Evolutionary conservation across 129 eudicot genomes (phyloP), one percentile per base, ranked within the genome.

Genomic region (Flaveria sonorensis): DNA sequence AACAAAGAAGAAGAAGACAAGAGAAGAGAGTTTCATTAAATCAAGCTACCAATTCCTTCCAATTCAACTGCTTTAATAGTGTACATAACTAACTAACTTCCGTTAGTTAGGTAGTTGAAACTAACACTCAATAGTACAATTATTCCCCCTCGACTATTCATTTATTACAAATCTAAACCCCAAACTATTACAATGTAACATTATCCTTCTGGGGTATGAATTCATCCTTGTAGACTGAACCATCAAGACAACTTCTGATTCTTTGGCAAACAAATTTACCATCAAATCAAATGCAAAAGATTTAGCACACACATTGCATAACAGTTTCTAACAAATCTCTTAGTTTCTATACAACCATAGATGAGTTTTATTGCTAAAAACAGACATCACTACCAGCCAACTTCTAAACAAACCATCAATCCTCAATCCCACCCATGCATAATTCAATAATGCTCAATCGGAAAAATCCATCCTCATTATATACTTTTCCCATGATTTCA

Each of bases 401-500:
- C 39, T 10, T 23, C 66, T 12, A 60, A 23, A 23, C 66, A 36
- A 13, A n/a, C n/a, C n/a, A n/a, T 60, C 14, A 9, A 15, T 20
- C 12, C 11, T 55, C 0, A 18, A 7, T 1, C 24, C n/a, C 62
- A 19, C 62, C 26, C 62, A 24, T 18, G 3, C 26, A 11, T 18
- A 6, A 24, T 7, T 55, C 66, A 16, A 11, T 10, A 39, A 11
- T 45, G 73, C 56, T 46, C 73, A 69, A 21, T 18, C 55, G 40
- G 19, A 19, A 45, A 42, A 69, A 13, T 45, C 73, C 73, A 20
- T 26, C 53, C 73, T 69, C 30, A 2, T 12, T 46, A 40, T 20
- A 69, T n/a, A 57, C 73, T 46, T 21, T 12, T 69, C 73, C 73
- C 73, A 46, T 6, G 8, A 69, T 13, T 20, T 69, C 73, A 18